These are phyloP conservation scores for Microbotryum silenes-acaulis DNA, from an alignment of 1,284 basidiomycete genomes.

Conservation along the genomic window DNA sequence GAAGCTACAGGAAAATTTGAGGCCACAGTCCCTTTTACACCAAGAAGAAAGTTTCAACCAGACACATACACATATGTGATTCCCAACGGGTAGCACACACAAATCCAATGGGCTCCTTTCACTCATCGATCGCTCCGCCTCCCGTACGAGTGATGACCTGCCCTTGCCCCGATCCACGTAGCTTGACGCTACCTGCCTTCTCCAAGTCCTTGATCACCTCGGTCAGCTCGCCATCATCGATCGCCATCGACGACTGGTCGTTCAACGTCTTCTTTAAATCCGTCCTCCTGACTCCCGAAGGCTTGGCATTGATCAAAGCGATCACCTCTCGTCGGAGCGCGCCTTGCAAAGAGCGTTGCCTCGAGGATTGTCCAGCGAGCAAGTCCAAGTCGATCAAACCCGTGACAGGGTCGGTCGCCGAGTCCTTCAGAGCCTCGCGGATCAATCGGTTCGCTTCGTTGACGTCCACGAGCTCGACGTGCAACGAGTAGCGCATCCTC, in stretches of 20 bases:
- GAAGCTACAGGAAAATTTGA: too few relatives aligned
- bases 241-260: conserved; percentile 65
- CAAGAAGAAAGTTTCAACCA: too few relatives aligned
- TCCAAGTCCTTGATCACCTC: conserved; percentile 44
- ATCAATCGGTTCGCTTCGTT: conserved; percentile 85
- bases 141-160: conserved; percentile 10
- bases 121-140: conserved; percentile 10
- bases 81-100: too few relatives aligned
- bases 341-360: conserved; percentile 70
- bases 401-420: conserved; percentile 78
- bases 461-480: conserved; percentile 75
- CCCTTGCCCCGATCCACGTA: conserved; percentile 7
- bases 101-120: background rate
- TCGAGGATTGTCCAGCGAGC: conserved; percentile 80
- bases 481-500: conserved; percentile 80
- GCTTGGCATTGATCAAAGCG: conserved; percentile 53
- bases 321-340: conserved; percentile 72
- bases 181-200: conserved; percentile 22
- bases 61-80: too few relatives aligned
- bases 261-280: conserved; percentile 67
- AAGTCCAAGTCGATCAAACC: conserved; percentile 95
- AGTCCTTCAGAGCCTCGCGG: conserved; percentile 85
- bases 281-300: conserved; percentile 64
- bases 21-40: too few relatives aligned
- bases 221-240: conserved; percentile 55